Base-by-base conservation (phyloP, 441 rosid genomes). In the Arabidopsis lyrata region DNA sequence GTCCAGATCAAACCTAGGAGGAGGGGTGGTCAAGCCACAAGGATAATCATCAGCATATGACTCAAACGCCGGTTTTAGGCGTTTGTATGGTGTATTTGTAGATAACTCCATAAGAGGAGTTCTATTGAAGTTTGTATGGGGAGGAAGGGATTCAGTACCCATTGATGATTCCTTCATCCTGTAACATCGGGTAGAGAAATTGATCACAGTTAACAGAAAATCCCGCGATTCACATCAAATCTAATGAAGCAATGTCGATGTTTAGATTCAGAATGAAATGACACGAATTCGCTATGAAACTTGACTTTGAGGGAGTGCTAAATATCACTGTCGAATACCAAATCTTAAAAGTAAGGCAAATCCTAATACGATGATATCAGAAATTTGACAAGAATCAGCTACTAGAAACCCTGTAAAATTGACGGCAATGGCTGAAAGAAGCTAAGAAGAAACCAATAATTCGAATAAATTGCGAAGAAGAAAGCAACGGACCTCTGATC, bases 61-160 rank as follows among this genome's bases (percentile, higher is more conserved):
- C 49, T 68, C 73, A 41, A 54, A 11, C 66, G 68, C 73, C 16
- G 42, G 71, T 14, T 34, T 35, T 5, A 42, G 60, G 63, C 67
- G 56, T 6, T 72, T 68, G 35, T 75, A 55, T 7, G 89, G 86
- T 39, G 74, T 69, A 72, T 86, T 90, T 11, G 32, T 54, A 1
- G 84, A 80, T 57, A 86, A 79, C 41, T 90, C 92, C 69, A 63
- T 70, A 4, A 94, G 91, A 78, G 98, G 92, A 78, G 68, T 70
- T 57, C 95, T 79, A 50, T 16, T 83, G 78, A 66, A 50, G 79
- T 70, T 71, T 27, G 34, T 39, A 67, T 54, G 49, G 36, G 39
- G 66, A 62, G 59, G 48, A 15, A 72, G 60, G 6, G 86, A 80
- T 65, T 73, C 81, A 14, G 68, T 41, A 49, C 36, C 75, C 20